phyloP scores from a whole-genome alignment of 805 yeast genomes.

The Saturnispora quitensis region DNA sequence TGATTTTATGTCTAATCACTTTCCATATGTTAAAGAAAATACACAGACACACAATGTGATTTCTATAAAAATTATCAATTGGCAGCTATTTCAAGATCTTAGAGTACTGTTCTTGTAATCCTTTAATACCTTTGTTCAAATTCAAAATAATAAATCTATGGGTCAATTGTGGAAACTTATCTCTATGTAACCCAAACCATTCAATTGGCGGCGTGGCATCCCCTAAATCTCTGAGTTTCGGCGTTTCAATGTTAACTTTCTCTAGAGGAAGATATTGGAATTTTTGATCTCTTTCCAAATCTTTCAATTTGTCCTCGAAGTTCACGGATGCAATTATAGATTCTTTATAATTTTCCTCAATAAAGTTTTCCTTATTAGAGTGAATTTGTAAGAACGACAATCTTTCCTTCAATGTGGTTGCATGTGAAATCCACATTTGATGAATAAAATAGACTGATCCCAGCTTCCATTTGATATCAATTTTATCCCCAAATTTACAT shows the following conservation, averaged over 20 bases:
- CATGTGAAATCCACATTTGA: constrained; percentile 88
- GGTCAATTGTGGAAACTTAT: constrained; percentile 75
- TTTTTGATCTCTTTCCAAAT: constrained; percentile 36
- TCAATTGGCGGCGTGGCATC: constrained; percentile 97
- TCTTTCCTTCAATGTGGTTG: constrained; percentile 60
- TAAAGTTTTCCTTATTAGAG: constrained; percentile 29
- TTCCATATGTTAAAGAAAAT: background rate
- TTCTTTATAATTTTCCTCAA: constrained; percentile 27
- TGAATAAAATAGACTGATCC: constrained; percentile 85
- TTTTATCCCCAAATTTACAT: constrained; percentile 79
- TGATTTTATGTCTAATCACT: background rate
- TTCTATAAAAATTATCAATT: no score
- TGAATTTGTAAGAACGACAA: constrained; percentile 31
- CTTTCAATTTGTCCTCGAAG: constrained; percentile 36
- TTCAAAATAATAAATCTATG: constrained; percentile 72
- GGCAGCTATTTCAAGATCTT: constrained; percentile 35
- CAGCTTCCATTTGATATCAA: constrained; percentile 87
- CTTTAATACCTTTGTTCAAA: constrained; percentile 63
- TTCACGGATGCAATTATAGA: constrained; percentile 27
- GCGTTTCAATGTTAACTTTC: constrained; percentile 80
- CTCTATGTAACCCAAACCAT: constrained; percentile 93
- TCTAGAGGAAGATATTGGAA: constrained; percentile 55
- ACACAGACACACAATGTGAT: background rate
- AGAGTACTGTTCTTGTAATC: constrained; percentile 50
- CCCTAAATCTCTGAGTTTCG: constrained; percentile 84